Evolutionary conservation across 495 filamentous ascomycete species (phyloP), one percentile per base, ranked within the genome.

Genomic region (Tuber indicum): DNA sequence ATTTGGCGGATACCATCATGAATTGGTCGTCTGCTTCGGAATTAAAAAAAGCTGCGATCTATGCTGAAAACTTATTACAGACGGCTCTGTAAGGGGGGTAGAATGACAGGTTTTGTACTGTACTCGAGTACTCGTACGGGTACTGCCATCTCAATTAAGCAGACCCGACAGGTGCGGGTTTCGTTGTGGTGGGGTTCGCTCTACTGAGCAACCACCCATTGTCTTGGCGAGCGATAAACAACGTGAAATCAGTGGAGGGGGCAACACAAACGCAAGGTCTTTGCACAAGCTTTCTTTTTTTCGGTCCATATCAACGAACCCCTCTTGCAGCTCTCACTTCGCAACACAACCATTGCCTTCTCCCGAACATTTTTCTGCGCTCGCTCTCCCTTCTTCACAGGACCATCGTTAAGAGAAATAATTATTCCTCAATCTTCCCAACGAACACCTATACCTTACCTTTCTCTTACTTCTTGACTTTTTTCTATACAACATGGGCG

Each of bases 401-500:
- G 0, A 36, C 19, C 58, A 32, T 66, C 58, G 58, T 26, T 66
- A 32, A 32, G 58, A 66, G 12, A 66, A 66, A 66, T 66, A 66
- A 32, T 32, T 66, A 14, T 66, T 32, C 39, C 39, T 41, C 26
- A 32, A 32, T n/a, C 26, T 62, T 66, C 26, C 58, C 26, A 66
- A 36, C 26, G 14, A 36, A 32, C 14, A 36, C 58, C 58, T 36
- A 66, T 36, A 70, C 70, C 74, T 71, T 71, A 44, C 47, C 76
- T 71, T 46, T 49, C 45, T 9, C 75, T 44, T 71, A 74, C 77
- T 41, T 76, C 49, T n/a, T 58, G 49, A 79, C 75, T 58, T 72
- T 72, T 36, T 36, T 66, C 58, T 17, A 66, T 72, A 77, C 77
- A 82, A 75, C 73, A 81, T 81, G 80, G 80, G 80, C 23, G 80